Base-by-base conservation (phyloP, 805 yeast genomes). In the Suhomyces kilbournensis region DNA sequence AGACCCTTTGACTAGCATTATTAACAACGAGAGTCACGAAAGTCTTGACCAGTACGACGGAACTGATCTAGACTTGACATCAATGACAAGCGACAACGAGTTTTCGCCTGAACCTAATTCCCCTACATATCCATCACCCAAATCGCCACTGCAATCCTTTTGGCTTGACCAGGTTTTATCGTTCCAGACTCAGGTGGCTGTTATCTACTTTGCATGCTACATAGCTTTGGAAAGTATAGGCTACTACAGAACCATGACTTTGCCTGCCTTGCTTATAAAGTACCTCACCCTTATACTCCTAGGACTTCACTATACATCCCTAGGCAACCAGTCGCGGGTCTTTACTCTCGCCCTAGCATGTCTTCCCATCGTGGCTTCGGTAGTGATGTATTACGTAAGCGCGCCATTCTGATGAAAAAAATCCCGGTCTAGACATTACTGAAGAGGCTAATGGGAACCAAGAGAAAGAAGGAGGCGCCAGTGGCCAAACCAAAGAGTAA, bases 401-500 rank as follows among this genome's bases (percentile, higher is more conserved):
- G 23, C 23, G n/a, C 42, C 23, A 19, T 38, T 28, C 10, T n/a
- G 42, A 38, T 38, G 42, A 38, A 38, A 38, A 38, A 38, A 38
- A 17, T 32, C 35, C 35, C 8, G 9, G 35, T 28, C 32, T 12
- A 28, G 44, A 46, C 43, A 20, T n/a, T 34, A 22, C 22, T 10
- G 2, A 26, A 35, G n/a, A 17, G 50, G 28, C 28, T 12, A 38
- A 55, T 55, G 57, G 52, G 54, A 42, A 51, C 34, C 15, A 55
- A 55, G 47, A 52, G 57, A 49, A 51, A 52, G 44, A 50, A 51
- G 38, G 55, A 52, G 26, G 44, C 32, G 17, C 50, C 54, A 12
- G 58, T 53, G 34, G 54, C 52, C 44, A 60, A 56, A 34, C 61
- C 55, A 35, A 61, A 60, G 53, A 53, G 58, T 23, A 62, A 56